phyloP scores from a whole-genome alignment of 208 protist species.

The Crithidia acanthocephali region DNA sequence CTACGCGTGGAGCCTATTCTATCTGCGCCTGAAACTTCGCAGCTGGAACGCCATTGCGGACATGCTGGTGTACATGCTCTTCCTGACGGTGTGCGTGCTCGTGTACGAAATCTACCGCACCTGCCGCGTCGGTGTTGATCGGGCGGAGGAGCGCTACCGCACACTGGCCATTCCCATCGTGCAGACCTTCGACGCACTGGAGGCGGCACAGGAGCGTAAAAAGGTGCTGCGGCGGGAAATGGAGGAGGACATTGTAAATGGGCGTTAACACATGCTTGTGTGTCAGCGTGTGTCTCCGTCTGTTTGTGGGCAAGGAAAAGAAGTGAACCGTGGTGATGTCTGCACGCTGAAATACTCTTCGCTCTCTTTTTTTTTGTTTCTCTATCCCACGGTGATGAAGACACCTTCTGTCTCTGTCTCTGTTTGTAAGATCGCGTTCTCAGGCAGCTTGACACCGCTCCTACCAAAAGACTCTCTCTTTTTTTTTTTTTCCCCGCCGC shows the following conservation, averaged over 20 bases:
- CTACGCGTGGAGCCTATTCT: conserved; percentile 67
- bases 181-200: conserved; percentile 81
- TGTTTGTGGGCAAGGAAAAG: too few species aligned
- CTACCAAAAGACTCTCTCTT: too few species aligned
- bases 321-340: too few species aligned
- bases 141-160: conserved; percentile 79
- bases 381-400: too few species aligned
- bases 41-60: conserved; percentile 75
- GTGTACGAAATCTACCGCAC: conserved; percentile 81
- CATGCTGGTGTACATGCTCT: conserved; percentile 74
- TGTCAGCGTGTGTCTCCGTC: too few species aligned
- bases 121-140: conserved; percentile 78
- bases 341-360: too few species aligned
- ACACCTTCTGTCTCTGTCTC: too few species aligned
- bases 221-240: conserved; percentile 55
- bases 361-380: too few species aligned
- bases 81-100: conserved; percentile 64
- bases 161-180: conserved; percentile 77
- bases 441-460: too few species aligned
- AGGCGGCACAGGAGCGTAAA: conserved; percentile 65
- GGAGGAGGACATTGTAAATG: conserved; percentile 74
- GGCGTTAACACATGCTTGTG: conserved; percentile 19
- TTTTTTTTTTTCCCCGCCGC: too few species aligned
- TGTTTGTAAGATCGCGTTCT: too few species aligned
- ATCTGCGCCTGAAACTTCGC: conserved; percentile 58